Evolutionary conservation across 345 rosid species (phyloP), one percentile per base, ranked within the genome.

Genomic region (Salix koriyanagi): DNA sequence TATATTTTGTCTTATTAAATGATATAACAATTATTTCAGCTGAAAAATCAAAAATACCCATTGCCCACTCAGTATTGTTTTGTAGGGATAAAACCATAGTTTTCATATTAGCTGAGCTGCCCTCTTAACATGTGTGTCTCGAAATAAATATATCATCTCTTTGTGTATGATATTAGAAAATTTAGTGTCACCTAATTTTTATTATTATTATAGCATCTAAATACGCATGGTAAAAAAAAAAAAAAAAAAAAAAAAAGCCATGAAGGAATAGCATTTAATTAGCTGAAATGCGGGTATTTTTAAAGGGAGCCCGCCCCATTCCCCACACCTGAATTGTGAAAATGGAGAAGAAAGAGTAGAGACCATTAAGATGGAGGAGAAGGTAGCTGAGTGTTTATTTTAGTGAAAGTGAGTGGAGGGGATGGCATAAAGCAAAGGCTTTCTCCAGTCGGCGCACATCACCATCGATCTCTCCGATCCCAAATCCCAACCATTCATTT

Each of bases 391-490:
- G 54, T 79, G 19, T 67, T 79, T 82, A 69, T 77, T 86, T 84
- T 75, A 75, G 87, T 85, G 89, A 79, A 86, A 88, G 83, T 80
- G 70, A 67, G 39, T 18, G 32, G 61, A 71, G 71, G 79, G 77
- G 64, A 75, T 77, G 77, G 79, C 42, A 70, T 76, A 77, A 77
- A 74, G 81, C 60, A 56, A 68, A 60, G 10, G 39, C 28, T 6
- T 34, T 64, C 25, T 39, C 73, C 52, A 26, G 62, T 67, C 65
- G 73, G 61, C 37, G 78, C 78, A 73, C 64, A 70, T 81, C 84
- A 74, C 58, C 69, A 64, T 68, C 74, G 18, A 9, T n/a, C 36
- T 14, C n/a, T 44, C 36, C 62, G 28, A 62, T 48, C 39, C 32
- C 44, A 11, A 41, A 67, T 6, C 41, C 71, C 39, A 14, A 19